Evolutionary conservation across 176 grass and related monocot genomes (phyloP).

Genomic region (Zizania latifolia): DNA sequence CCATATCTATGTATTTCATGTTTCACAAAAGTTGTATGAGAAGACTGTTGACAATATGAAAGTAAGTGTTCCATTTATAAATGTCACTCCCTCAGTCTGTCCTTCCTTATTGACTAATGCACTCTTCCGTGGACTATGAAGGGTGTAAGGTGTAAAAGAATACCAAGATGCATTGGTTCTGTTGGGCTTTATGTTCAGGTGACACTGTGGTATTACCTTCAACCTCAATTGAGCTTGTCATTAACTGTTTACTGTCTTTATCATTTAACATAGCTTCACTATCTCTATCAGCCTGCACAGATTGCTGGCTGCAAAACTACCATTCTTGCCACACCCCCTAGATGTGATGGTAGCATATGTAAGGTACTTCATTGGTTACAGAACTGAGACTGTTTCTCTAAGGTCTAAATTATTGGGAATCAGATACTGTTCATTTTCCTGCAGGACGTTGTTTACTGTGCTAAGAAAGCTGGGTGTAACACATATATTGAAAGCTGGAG

Average conservation of each 20-base stretch:
- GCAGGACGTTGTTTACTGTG: slow-evolving; percentile 96
- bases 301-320: slow-evolving; percentile 91
- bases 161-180: slow-evolving; percentile 73
- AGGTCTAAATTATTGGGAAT: background rate
- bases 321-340: slow-evolving; percentile 87
- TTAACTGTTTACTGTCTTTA: background rate
- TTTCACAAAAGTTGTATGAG: slow-evolving; percentile 67
- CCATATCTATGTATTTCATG: slow-evolving; percentile 96
- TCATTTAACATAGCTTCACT: slow-evolving; percentile 28
- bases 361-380: slow-evolving; percentile 41
- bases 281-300: slow-evolving; percentile 68
- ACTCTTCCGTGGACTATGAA: slow-evolving; percentile 28
- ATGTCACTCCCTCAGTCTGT: background rate
- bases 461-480: slow-evolving; percentile 93
- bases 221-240: slow-evolving; percentile 76
- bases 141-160: slow-evolving; percentile 96
- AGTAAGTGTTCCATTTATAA: slow-evolving; percentile 34
- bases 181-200: slow-evolving; percentile 95
- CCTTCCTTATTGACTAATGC: slow-evolving; percentile 10
- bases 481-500: slow-evolving; percentile 88
- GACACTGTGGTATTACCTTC: slow-evolving; percentile 93
- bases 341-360: slow-evolving; percentile 80
- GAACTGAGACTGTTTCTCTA: background rate
- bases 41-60: slow-evolving; percentile 86
- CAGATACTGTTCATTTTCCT: background rate